Evolutionary conservation across 306 rosid species (phyloP).

Genomic region (Oemleria cerasiformis): DNA sequence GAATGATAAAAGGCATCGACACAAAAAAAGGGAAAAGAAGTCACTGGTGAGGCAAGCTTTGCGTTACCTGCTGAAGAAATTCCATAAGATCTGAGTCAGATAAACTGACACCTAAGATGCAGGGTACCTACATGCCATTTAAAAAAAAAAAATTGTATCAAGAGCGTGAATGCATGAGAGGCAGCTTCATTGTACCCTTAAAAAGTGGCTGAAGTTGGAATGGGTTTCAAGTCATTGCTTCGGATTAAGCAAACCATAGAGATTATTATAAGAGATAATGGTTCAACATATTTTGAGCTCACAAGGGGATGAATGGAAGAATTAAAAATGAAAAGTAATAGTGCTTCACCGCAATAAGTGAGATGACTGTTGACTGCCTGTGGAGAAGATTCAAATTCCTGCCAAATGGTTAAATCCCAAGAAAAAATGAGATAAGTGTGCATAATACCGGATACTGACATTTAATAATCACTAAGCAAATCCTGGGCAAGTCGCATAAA

Average conservation of each 20-base stretch:
- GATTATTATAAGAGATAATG: background rate
- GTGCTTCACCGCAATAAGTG: conserved; percentile 65
- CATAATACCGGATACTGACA: background rate
- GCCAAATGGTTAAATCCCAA: conserved; percentile 27
- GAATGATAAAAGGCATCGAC: conserved; percentile 10
- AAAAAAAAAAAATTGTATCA: conserved; percentile 18
- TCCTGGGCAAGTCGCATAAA: background rate
- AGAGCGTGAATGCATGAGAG: background rate
- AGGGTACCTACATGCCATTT: conserved; percentile 66
- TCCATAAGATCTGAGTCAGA: conserved; percentile 81
- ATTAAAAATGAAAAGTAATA: conserved; percentile 4
- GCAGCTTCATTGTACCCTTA: conserved; percentile 1
- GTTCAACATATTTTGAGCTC: background rate
- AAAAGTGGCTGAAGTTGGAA: conserved; percentile 1
- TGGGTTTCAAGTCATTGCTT: conserved; percentile 10
- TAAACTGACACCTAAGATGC: conserved; percentile 80
- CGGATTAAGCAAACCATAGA: background rate
- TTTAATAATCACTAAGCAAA: background rate
- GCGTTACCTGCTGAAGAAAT: conserved; percentile 90
- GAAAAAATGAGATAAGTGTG: conserved; percentile 2
- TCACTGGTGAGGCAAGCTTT: background rate
- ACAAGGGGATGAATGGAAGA: conserved; percentile 9
- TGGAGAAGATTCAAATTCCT: conserved; percentile 83
- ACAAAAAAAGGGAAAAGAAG: conserved; percentile 11
- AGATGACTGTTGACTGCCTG: conserved; percentile 45